Percentiles rank a stretch among this genome's conserved stretches.
Conservation (phyloP, 2,329 filamentous ascomycete genomes). For the Sclerotinia nivalis region DNA sequence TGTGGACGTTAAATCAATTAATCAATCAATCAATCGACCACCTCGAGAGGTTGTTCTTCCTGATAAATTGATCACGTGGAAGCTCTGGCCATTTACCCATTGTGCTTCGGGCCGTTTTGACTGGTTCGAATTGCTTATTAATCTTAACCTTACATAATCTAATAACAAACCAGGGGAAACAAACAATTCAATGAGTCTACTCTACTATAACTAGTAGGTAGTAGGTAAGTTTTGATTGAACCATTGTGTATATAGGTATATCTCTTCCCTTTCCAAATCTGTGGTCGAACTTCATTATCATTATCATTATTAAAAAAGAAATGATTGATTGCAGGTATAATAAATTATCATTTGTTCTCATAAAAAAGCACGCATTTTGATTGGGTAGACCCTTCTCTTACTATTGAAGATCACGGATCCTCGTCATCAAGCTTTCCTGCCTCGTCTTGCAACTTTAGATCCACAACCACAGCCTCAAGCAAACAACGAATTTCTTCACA, state of each 20-base stretch:
- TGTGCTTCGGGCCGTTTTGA: conserved; percentile 2
- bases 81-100: not conserved
- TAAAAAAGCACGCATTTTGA: not conserved
- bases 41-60: too few relatives aligned
- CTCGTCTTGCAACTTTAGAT: conserved; percentile 6
- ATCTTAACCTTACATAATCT: not conserved
- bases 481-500: conserved; percentile 15
- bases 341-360: not conserved
- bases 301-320: not conserved
- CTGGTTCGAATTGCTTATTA: not conserved
- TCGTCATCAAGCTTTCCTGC: conserved; percentile 23
- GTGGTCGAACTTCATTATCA: not conserved
- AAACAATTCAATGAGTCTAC: not conserved
- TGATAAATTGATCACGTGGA: not conserved
- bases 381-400: not conserved
- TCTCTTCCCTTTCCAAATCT: not conserved
- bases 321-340: not conserved
- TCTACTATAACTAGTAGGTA: not conserved
- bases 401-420: not conserved
- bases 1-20: too few relatives aligned
- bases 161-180: not conserved
- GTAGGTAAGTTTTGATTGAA: not conserved
- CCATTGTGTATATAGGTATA: not conserved
- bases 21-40: too few relatives aligned
- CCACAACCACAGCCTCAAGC: conserved; percentile 16